A percentile compares a stretch with the other conserved stretches of the same genome.
Conservation (phyloP, 257 asterid genomes). For the Solanum medicagineum region DNA sequence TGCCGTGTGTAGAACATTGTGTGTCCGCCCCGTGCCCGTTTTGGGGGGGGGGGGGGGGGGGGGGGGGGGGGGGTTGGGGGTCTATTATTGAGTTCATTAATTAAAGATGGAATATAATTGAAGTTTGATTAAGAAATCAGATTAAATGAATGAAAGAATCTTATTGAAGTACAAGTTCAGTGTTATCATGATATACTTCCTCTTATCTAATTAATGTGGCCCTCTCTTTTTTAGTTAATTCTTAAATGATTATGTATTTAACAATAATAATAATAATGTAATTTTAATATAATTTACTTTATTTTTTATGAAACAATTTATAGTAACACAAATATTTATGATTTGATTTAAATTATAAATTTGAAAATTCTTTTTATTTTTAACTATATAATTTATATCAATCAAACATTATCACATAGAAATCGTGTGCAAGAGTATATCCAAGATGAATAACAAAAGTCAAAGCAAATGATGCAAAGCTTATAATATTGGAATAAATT, state of each 20-base stretch:
- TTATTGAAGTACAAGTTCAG: not conserved
- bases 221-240: not conserved
- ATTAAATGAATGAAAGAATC: not conserved
- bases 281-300: not conserved
- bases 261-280: not conserved
- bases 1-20: too few species aligned
- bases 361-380: not conserved
- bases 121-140: not conserved
- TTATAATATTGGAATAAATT: not conserved
- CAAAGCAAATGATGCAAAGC: not conserved
- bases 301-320: not conserved
- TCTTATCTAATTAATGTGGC: not conserved
- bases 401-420: not conserved
- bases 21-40: too few species aligned
- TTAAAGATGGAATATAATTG: not conserved
- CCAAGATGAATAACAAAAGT: not conserved
- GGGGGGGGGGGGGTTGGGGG: not conserved
- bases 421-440: not conserved
- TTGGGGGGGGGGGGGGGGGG: too few species aligned
- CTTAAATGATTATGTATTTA: not conserved
- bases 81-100: not conserved
- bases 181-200: not conserved
- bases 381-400: not conserved
- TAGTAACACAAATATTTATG: not conserved
- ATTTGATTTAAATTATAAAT: not conserved